Percentiles rank a stretch among this genome's conserved stretches.
Conservation (phyloP, 441 rosid species). For the Erysimum cheiri region DNA sequence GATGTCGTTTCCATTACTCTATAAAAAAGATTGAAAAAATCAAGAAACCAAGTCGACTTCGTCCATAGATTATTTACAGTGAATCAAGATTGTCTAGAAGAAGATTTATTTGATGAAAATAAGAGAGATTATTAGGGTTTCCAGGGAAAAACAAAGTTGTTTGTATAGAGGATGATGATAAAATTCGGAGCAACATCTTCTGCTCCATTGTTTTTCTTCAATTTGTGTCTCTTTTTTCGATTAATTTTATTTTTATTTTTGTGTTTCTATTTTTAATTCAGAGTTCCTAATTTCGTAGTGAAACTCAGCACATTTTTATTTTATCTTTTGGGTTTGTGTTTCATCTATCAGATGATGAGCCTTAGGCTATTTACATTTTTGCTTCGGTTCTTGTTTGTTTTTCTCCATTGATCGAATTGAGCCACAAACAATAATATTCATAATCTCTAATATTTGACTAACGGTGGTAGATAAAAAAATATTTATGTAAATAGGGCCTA, state of each 20-base stretch:
- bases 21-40: slow-evolving; percentile 21
- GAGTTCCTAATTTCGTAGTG: slow-evolving; percentile 28
- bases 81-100: slow-evolving; percentile 42
- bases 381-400: slow-evolving; percentile 8
- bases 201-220: slow-evolving; percentile 44
- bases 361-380: slow-evolving; percentile 6
- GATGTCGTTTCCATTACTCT: slow-evolving; percentile 59
- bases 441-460: background rate
- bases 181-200: slow-evolving; percentile 46
- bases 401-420: slow-evolving; percentile 6
- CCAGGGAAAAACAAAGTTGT: slow-evolving; percentile 22
- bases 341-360: slow-evolving; percentile 21
- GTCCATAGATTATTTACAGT: slow-evolving; percentile 41
- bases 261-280: slow-evolving; percentile 11
- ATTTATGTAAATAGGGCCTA: too few relatives aligned
- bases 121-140: slow-evolving; percentile 39
- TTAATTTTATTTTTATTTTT: slow-evolving; percentile 41
- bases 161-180: slow-evolving; percentile 44
- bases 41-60: slow-evolving; percentile 25
- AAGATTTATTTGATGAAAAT: slow-evolving; percentile 40
- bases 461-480: too few relatives aligned
- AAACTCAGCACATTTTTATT: slow-evolving; percentile 30
- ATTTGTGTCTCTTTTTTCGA: slow-evolving; percentile 14
- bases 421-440: background rate
- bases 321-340: slow-evolving; percentile 3